phyloP scores from a whole-genome alignment of 2,329 filamentous ascomycete genomes.

The Mollisia scopiformis region DNA sequence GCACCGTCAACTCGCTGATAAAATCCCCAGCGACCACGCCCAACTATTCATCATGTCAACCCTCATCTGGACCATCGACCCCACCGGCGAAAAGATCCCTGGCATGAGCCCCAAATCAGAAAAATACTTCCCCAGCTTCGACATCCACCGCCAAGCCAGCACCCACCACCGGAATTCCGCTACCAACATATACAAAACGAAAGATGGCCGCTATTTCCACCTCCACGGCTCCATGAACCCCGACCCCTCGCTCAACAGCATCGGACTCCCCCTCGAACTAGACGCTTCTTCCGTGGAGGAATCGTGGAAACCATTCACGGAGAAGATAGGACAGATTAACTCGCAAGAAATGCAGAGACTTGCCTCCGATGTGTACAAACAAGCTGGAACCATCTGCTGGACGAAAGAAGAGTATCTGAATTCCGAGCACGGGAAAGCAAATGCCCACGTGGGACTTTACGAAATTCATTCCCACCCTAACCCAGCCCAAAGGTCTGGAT shows the following conservation, averaged over 20 bases:
- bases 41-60: slow-evolving; percentile 37
- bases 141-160: slow-evolving; percentile 25
- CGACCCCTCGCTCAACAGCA: slow-evolving; percentile 42
- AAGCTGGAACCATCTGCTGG: slow-evolving; percentile 24
- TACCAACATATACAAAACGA: slow-evolving; percentile 51
- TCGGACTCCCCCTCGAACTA: slow-evolving; percentile 39
- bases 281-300: slow-evolving; percentile 33
- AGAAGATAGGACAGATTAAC: slow-evolving; percentile 12
- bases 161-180: slow-evolving; percentile 36
- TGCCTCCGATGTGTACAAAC: slow-evolving; percentile 14
- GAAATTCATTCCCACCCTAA: slow-evolving; percentile 37
- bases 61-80: slow-evolving; percentile 10
- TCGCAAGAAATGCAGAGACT: slow-evolving; percentile 14
- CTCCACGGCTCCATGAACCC: slow-evolving; percentile 51
- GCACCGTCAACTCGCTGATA: slow-evolving; percentile 37
- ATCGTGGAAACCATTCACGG: slow-evolving; percentile 36
- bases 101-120: slow-evolving; percentile 3
- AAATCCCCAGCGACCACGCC: slow-evolving; percentile 34
- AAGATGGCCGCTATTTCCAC: slow-evolving; percentile 50
- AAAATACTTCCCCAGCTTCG: slow-evolving; percentile 28
- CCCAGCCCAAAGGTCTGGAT: slow-evolving; percentile 9
- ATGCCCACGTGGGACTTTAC: slow-evolving; percentile 44
- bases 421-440: slow-evolving; percentile 46
- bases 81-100: slow-evolving; percentile 3
- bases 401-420: slow-evolving; percentile 29